Percentiles rank a stretch among this genome's conserved stretches.
These are phyloP conservation scores for Mycena vulgaris DNA, from an alignment of 768 basidiomycete genomes.

Conservation along the genomic window DNA sequence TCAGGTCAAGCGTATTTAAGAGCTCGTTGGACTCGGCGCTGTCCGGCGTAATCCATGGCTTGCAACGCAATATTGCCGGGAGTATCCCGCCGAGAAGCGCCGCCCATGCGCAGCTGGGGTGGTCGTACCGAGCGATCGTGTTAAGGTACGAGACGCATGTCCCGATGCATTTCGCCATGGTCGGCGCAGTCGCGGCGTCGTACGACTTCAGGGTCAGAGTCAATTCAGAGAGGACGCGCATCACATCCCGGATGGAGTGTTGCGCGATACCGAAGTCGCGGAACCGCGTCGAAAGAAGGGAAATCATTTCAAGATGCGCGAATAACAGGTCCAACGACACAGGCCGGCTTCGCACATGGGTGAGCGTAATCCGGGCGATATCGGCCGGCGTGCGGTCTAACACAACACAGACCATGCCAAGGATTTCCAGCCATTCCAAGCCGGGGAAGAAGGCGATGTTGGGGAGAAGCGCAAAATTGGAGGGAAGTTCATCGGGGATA, in stretches of 20 bases:
- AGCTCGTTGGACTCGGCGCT: background rate
- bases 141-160: background rate
- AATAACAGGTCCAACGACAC: background rate
- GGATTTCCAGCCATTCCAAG: background rate
- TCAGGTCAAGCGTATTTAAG: background rate
- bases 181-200: background rate
- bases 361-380: background rate
- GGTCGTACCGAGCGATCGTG: background rate
- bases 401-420: background rate
- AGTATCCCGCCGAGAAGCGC: background rate
- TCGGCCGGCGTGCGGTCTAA: background rate
- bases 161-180: background rate
- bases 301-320: background rate
- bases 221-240: background rate
- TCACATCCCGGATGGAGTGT: background rate
- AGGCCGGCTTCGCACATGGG: background rate
- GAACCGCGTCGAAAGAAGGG: background rate
- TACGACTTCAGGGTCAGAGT: background rate
- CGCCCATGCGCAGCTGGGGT: background rate
- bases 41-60: background rate
- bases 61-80: background rate
- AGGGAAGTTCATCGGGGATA: no score
- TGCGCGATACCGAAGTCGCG: conserved; percentile 1
- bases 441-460: background rate
- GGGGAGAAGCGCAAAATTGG: background rate